Conservation (phyloP, 441 rosid genomes). For the Adansonia grandidieri region DNA sequence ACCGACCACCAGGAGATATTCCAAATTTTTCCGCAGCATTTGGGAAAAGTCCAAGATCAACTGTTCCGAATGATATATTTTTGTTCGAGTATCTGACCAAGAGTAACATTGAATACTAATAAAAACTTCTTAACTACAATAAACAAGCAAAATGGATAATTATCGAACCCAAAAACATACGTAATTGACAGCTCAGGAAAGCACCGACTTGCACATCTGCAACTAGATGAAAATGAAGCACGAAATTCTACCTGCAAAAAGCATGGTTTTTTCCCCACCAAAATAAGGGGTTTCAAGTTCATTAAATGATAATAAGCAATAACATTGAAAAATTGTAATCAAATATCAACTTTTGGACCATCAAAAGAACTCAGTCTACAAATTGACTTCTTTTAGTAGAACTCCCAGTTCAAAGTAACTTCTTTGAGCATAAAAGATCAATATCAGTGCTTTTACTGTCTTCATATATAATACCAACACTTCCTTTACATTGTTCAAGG, state of each 20-base stretch:
- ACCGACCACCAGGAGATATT: conserved; percentile 73
- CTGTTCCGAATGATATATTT: conserved; percentile 76
- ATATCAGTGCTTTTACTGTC: background rate
- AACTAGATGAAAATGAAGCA: conserved; percentile 60
- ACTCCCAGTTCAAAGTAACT: background rate
- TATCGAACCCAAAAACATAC: conserved; percentile 44
- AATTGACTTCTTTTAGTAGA: background rate
- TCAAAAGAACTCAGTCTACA: background rate
- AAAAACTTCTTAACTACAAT: conserved; percentile 15
- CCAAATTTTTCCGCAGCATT: conserved; percentile 82
- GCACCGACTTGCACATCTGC: conserved; percentile 71
- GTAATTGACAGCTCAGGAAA: conserved; percentile 81
- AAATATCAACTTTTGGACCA: background rate
- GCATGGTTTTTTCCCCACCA: conserved; percentile 9
- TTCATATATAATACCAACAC: background rate
- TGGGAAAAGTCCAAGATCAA: conserved; percentile 91
- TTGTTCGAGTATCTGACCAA: conserved; percentile 74
- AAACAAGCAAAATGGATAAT: conserved; percentile 10
- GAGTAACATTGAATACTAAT: conserved; percentile 23
- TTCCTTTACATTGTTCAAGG: background rate
- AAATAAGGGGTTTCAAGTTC: conserved; percentile 7
- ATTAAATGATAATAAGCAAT: background rate
- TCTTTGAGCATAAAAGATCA: background rate
- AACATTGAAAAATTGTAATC: background rate
- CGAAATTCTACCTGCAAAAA: conserved; percentile 68